Conservation (phyloP, 106 monocot species). For the Cymbidium sinense region DNA sequence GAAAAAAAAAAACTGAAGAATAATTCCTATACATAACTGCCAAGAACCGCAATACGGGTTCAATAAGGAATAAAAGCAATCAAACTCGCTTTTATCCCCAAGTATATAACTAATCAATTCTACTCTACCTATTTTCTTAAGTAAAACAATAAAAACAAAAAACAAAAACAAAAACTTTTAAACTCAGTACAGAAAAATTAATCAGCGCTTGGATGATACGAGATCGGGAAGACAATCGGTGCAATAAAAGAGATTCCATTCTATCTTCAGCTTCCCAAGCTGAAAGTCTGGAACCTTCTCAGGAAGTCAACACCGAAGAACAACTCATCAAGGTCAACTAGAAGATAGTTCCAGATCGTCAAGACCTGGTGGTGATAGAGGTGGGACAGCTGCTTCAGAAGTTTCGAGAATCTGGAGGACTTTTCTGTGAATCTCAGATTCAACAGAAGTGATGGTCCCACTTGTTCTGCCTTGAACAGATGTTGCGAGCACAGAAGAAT, state of each 20-base stretch:
- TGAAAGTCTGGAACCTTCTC: not conserved
- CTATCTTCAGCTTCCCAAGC: not conserved
- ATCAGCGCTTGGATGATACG: conserved; percentile 10
- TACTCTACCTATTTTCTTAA: not conserved
- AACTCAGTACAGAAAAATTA: not conserved
- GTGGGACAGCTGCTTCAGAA: not conserved
- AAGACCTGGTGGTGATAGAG: conserved; percentile 6
- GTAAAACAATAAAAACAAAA: not conserved
- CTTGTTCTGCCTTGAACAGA: not conserved
- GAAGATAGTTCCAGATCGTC: not conserved
- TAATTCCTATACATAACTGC: conserved; percentile 2
- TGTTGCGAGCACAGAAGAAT: not conserved
- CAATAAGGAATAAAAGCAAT: not conserved
- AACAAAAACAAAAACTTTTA: not conserved
- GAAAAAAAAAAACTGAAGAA: not conserved
- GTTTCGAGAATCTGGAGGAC: not conserved
- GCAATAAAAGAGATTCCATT: not conserved
- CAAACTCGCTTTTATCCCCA: conserved; percentile 4
- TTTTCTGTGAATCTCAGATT: not conserved
- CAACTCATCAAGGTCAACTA: not conserved
- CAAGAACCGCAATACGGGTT: not conserved
- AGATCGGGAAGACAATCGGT: conserved; percentile 4
- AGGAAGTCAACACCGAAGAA: not conserved
- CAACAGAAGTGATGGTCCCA: not conserved
- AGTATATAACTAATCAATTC: not conserved